phyloP scores from a whole-genome alignment of 495 filamentous ascomycete genomes.

The Echria macrotheca region DNA sequence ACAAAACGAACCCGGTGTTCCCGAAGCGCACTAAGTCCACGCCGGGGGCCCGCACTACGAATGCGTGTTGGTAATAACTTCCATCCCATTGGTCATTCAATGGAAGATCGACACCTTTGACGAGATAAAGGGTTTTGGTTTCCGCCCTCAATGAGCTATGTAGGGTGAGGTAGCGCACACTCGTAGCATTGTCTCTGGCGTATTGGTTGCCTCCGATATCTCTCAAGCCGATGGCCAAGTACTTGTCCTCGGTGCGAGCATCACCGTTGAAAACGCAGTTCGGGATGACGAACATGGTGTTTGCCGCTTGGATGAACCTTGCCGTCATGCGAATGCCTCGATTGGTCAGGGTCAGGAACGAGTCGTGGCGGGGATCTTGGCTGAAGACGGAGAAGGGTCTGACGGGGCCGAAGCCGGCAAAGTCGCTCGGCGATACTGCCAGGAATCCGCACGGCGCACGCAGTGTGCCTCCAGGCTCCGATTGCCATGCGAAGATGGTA shows the following conservation, averaged over 20 bases:
- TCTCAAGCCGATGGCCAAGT: background rate
- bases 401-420: background rate
- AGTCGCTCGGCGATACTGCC: background rate
- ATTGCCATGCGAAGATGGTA: background rate
- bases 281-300: background rate
- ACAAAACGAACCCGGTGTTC: no score
- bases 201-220: background rate
- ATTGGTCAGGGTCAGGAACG: background rate
- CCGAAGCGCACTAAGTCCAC: no score
- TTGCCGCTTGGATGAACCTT: background rate
- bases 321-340: background rate
- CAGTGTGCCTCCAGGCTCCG: background rate
- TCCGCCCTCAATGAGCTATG: background rate
- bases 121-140: background rate
- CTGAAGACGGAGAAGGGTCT: background rate
- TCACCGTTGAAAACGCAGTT: background rate
- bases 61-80: no score
- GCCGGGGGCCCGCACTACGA: no score
- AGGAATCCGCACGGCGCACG: background rate
- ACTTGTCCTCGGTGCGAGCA: background rate
- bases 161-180: background rate
- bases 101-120: no score
- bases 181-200: background rate
- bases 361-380: background rate
- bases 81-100: no score